Base-by-base conservation (phyloP, 352 stramenopile species). In the Phytophthora tubulina region DNA sequence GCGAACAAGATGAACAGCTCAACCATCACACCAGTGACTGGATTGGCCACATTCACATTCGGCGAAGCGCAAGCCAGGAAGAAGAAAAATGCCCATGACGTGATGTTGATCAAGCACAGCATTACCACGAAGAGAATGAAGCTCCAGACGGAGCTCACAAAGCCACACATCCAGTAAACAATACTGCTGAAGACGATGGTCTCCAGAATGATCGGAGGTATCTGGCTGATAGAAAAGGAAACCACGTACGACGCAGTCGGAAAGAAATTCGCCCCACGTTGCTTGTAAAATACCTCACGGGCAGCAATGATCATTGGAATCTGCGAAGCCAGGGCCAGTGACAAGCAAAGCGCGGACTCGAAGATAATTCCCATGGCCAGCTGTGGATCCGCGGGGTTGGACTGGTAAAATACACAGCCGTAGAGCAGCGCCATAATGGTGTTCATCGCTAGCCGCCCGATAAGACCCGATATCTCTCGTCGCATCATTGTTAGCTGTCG, bases 161-260 rank as follows among this genome's bases (percentile, higher is more conserved):
- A 75, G 14, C 67, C 67, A 38, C 67, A 75, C 60, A 75, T 66
- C 67, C 67, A 75, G 32, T 75, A 75, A 2, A 53, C 52, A 10
- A 75, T 66, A 0, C 32, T n/a, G 15, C 60, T 49, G 35, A 71
- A 75, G 2, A 62, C 61, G 7, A 58, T 9, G 8, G 44, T 48
- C 32, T 75, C 67, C 14, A 71, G 7, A 4, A 75, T 15, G 13
- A 70, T 71, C 8, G 61, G 60, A 11, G 46, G 60, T 1, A 71
- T 35, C 7, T 71, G 67, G 17, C 61, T 75, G 2, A 14, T 46
- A 3, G 53, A 75, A 35, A 14, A 57, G 10, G 60, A 62, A 10
- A 75, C 8, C n/a, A 75, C 54, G 32, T 70, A 75, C 5, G 67
- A 75, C 15, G 48, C 52, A 1, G 67, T 75, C 8, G 48, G 67